These are phyloP conservation scores for Rhododendron kiyosumense DNA, from an alignment of 148 eudicot genomes.

Conservation along the genomic window DNA sequence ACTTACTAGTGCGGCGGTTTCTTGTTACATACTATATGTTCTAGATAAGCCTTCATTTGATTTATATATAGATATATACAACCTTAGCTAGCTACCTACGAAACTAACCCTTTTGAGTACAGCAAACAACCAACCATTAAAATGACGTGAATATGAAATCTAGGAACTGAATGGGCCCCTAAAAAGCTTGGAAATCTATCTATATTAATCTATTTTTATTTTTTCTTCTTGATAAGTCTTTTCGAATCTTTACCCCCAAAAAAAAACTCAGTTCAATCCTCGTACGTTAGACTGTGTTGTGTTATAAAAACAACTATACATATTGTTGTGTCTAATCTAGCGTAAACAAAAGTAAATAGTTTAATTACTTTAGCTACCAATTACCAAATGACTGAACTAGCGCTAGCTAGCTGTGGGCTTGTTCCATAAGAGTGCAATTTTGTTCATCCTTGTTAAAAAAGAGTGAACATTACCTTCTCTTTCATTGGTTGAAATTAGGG, in stretches of 20 bases:
- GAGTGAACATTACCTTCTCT: too few species aligned
- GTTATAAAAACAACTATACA: too few species aligned
- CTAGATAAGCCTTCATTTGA: not conserved
- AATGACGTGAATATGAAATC: not conserved
- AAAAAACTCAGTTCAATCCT: not conserved
- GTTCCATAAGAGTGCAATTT: too few species aligned
- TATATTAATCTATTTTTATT: not conserved
- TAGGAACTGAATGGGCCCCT: not conserved
- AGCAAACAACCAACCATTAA: not conserved
- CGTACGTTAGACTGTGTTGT: not conserved
- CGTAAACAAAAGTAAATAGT: not conserved
- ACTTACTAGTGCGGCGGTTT: too few species aligned
- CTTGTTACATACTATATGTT: not conserved
- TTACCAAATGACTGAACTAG: not conserved
- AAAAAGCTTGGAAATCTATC: not conserved
- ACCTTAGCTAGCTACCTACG: too few species aligned
- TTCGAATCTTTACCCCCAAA: too few species aligned
- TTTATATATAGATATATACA: too few species aligned
- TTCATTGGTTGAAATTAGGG: too few species aligned
- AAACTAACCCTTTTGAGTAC: too few species aligned
- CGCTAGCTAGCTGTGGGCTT: too few species aligned
- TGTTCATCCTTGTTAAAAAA: too few species aligned
- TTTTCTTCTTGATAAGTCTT: not conserved
- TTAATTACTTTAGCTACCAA: not conserved
- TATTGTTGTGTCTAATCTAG: not conserved